Evolutionary conservation across 192 early-diverging fungal species (phyloP), one percentile per base, ranked within the genome.

Genomic region (Podila clonocystis): DNA sequence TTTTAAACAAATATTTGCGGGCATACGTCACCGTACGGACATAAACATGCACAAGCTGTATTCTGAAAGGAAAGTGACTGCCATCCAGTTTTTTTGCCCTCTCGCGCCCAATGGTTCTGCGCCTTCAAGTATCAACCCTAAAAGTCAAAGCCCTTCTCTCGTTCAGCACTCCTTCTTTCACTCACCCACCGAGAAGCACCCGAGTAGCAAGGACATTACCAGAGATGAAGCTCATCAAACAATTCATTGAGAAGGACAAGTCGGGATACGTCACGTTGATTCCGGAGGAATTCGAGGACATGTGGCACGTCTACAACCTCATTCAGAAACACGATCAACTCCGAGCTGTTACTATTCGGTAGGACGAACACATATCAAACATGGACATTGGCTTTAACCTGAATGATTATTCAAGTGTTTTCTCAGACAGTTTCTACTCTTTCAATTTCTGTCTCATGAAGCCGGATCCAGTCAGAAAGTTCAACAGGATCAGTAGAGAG

Each of bases 261-360:
- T 94, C 94, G 30, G 97, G 97, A 38, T 91, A 71, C 67, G 91
- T 98, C 30, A 93, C 90, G 4, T 86, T 99, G 50, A 86, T 89
- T 48, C 93, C 97, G 1, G 95, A 98, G 74, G 95, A 98, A 70
- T 82, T 91, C 60, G 97, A 99, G 69, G 98, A 99, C 84, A 96
- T 99, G 94, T 99, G 98, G 97, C 96, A 97, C 84, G 89, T 93
- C 38, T 97, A 97, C 85, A 95, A 94, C 77, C 87, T 94, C 33
- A 92, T 99, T 63, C 85, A 91, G 33, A 87, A 91, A 68, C 94
- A 92, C 63, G 98, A 99, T 89, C 85, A 87, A 66, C 89, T 99
- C 58, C 88, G 93, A 75, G 94, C 95, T 13, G 90, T 94, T 11
- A 97, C 97, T 19, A 88, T 98, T 72, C 82, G 94, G 92, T 93